Evolutionary conservation across 2,329 filamentous ascomycete species (phyloP), one percentile per base, ranked within the genome.

Genomic region (Talaromyces sp.): DNA sequence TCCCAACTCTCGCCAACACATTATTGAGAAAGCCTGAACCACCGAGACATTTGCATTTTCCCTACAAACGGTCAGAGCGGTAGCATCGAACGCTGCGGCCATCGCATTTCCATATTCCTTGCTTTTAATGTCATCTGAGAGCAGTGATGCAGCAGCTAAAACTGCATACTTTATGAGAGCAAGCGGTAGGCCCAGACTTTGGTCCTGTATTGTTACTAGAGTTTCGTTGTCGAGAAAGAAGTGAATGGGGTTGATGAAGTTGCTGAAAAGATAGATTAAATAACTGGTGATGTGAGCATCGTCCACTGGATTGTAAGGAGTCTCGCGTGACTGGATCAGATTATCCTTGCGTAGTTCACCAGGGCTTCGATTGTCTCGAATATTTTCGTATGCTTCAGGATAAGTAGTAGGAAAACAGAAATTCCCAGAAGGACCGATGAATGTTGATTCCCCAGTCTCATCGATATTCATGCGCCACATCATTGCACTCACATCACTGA

Each of bases 381-480:
- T 22, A 45, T 19, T 45, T 11, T 19, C 41, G 41, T 43, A 19
- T 43, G 41, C 41, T 43, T 45, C 43, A 45, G 43, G 43, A 22
- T 45, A n/a, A 45, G 43, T 45, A 45, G 43, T 22, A 19, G 43
- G 43, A n/a, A 58, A 58, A 11, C 56, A 58, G 37, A 58, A 58
- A n/a, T 58, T 58, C 3, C 56, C 56, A 15, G 56, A 58, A 6
- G 56, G 56, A 6, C 56, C 56, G 35, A 39, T 39, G 15, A 58
- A 58, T 22, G 56, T 58, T 15, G 56, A 25, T 35, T 58, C 56
- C n/a, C 56, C 56, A 43, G 33, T 58, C n/a, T 58, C 56, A 43
- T 58, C 35, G 25, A 58, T 58, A 19, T 58, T 41, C 56, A 58
- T 58, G 56, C 56, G 56, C 56, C 56, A 58, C 56, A 58, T 58